Percentiles rank a stretch among this genome's conserved stretches.
Conservation (phyloP, 2,329 filamentous ascomycete species). For the Pleurostoma richardsiae region DNA sequence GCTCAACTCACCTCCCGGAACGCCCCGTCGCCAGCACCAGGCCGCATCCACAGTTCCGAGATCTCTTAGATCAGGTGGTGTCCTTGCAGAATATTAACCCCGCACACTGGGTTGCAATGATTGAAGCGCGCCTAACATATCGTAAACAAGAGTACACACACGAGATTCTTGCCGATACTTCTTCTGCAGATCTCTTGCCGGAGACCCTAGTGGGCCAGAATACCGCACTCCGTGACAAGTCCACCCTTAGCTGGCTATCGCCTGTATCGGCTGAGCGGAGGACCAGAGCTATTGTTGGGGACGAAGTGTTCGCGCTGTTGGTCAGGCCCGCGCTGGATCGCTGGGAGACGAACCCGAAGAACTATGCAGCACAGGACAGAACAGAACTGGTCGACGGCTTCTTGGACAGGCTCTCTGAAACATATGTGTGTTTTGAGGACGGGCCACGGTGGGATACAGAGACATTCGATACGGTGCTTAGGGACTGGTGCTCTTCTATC, state of each 20-base stretch:
- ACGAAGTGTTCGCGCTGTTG: slow-evolving; percentile 7
- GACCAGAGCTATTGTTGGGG: slow-evolving; percentile 4
- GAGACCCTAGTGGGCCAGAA: slow-evolving; percentile 1
- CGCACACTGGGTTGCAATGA: slow-evolving; percentile 10
- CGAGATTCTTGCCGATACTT: slow-evolving; percentile 9
- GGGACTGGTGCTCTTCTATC: slow-evolving; percentile 7
- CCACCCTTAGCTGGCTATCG: slow-evolving; percentile 2
- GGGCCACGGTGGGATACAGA: slow-evolving; percentile 18
- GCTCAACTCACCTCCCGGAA: background rate
- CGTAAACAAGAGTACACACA: background rate
- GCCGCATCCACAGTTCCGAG: background rate
- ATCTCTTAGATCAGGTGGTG: slow-evolving; percentile 11
- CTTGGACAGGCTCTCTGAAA: slow-evolving; percentile 13
- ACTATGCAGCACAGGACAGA: slow-evolving; percentile 1
- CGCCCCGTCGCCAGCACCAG: slow-evolving; percentile 6
- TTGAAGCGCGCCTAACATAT: slow-evolving; percentile 15
- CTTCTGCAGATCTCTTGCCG: slow-evolving; percentile 5
- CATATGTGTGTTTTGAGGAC: slow-evolving; percentile 19
- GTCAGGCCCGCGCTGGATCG: slow-evolving; percentile 3
- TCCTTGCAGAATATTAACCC: slow-evolving; percentile 8
- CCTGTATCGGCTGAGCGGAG: slow-evolving; percentile 2
- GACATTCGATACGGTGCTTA: slow-evolving; percentile 40
- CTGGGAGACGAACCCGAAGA: slow-evolving; percentile 5
- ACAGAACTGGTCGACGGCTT: slow-evolving; percentile 1
- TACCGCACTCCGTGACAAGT: slow-evolving; percentile 1